phyloP scores from a whole-genome alignment of 805 yeast species.

The Wickerhamomyces alni region DNA sequence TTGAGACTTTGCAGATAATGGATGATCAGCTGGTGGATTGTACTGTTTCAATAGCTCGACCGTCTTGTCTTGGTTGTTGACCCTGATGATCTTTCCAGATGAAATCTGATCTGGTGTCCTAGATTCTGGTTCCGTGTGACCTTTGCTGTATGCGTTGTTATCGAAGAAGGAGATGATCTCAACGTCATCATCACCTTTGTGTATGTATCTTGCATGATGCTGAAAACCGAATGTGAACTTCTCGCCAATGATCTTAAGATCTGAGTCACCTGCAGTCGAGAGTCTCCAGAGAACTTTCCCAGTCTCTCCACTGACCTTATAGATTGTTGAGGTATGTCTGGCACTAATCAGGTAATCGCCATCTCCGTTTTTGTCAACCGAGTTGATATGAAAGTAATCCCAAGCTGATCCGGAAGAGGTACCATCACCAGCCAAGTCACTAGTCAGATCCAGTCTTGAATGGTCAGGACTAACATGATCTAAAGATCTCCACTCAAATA shows the following conservation, averaged over 20 bases:
- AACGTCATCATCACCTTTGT: slow-evolving; percentile 6
- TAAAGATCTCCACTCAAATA: slow-evolving; percentile 23
- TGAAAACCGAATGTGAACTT: slow-evolving; percentile 27
- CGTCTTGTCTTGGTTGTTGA: slow-evolving; percentile 23
- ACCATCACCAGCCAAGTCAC: slow-evolving; percentile 31
- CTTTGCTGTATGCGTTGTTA: slow-evolving; percentile 32
- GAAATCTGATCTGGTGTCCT: slow-evolving; percentile 22
- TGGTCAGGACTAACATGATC: slow-evolving; percentile 30
- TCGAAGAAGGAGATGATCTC: slow-evolving; percentile 31
- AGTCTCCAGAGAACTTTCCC: slow-evolving; percentile 32
- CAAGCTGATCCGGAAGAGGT: slow-evolving; percentile 25
- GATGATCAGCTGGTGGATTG: slow-evolving; percentile 20
- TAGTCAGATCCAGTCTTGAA: slow-evolving; percentile 26
- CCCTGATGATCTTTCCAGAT: slow-evolving; percentile 30
- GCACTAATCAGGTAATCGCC: slow-evolving; percentile 32
- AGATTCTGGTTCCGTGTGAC: slow-evolving; percentile 24
- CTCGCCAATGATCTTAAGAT: slow-evolving; percentile 12
- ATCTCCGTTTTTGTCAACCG: slow-evolving; percentile 30
- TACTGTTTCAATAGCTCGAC: slow-evolving; percentile 25
- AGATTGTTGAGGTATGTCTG: slow-evolving; percentile 29
- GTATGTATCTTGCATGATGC: slow-evolving; percentile 29
- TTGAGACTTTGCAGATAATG: slow-evolving; percentile 19
- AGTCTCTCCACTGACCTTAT: slow-evolving; percentile 29
- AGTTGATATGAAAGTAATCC: slow-evolving; percentile 35
- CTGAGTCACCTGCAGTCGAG: slow-evolving; percentile 22